These are phyloP conservation scores for Penicillium sp. DNA, from an alignment of 2,329 filamentous ascomycete genomes.

Conservation along the genomic window DNA sequence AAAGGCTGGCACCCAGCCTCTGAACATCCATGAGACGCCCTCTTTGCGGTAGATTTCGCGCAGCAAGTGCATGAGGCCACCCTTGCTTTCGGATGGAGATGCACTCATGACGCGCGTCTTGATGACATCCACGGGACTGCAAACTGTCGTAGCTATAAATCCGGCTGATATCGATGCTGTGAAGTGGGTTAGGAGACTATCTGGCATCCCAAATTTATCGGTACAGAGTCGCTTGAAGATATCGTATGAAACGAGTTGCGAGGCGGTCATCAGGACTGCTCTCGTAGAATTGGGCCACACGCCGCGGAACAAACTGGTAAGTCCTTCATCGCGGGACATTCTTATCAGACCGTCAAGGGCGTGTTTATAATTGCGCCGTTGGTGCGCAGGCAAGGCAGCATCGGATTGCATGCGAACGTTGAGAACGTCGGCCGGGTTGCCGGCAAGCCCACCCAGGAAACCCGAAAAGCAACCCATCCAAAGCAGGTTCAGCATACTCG, in stretches of 20 bases:
- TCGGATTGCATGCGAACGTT: slow-evolving; percentile 99
- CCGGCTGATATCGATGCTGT: slow-evolving; percentile 59
- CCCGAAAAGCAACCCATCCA: slow-evolving; percentile 80
- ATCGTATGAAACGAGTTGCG: slow-evolving; percentile 62
- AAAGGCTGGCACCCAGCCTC: slow-evolving; percentile 65
- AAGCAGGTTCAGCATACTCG: slow-evolving; percentile 72
- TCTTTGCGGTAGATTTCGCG: slow-evolving; percentile 54
- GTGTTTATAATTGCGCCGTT: slow-evolving; percentile 84
- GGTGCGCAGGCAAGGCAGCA: slow-evolving; percentile 65
- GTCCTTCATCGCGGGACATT: slow-evolving; percentile 83
- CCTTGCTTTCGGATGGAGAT: slow-evolving; percentile 38
- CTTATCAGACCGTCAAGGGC: slow-evolving; percentile 80
- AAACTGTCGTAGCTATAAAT: slow-evolving; percentile 65
- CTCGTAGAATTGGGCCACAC: slow-evolving; percentile 61
- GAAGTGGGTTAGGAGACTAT: slow-evolving; percentile 61
- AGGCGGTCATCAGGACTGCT: slow-evolving; percentile 63
- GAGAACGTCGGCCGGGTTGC: slow-evolving; percentile 92
- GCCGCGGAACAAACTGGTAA: slow-evolving; percentile 71
- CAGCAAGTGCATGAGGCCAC: slow-evolving; percentile 46
- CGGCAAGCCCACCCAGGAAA: slow-evolving; percentile 81
- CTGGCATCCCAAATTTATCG: slow-evolving; percentile 47
- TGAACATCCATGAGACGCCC: slow-evolving; percentile 62
- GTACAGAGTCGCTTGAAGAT: slow-evolving; percentile 58
- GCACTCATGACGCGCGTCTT: slow-evolving; percentile 64
- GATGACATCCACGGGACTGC: slow-evolving; percentile 63